These are phyloP conservation scores for Antrodiella citrinella DNA, from an alignment of 768 basidiomycete genomes.

Conservation along the genomic window DNA sequence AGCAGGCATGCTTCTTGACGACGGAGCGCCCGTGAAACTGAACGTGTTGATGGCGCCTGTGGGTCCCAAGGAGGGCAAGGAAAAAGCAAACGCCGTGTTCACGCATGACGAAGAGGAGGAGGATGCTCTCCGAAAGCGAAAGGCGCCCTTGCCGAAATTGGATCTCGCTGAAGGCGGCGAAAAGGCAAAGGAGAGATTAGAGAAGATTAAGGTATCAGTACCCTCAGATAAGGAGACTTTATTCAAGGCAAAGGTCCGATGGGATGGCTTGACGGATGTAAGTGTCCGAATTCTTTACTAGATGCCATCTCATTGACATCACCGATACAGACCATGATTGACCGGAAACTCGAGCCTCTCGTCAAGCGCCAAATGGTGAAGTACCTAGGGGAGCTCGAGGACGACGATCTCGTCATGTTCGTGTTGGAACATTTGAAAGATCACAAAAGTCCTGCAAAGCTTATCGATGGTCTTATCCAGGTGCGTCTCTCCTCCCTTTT, in stretches of 20 bases:
- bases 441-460: slow-evolving; percentile 75
- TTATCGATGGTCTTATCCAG: slow-evolving; percentile 86
- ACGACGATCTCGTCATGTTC: slow-evolving; percentile 92
- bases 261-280: slow-evolving; percentile 88
- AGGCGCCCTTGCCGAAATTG: slow-evolving; percentile 80
- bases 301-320: slow-evolving; percentile 6
- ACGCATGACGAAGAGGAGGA: slow-evolving; percentile 88
- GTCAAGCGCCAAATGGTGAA: slow-evolving; percentile 78
- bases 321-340: slow-evolving; percentile 57
- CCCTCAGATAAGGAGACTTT: slow-evolving; percentile 71
- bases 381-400: slow-evolving; percentile 87
- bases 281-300: slow-evolving; percentile 21
- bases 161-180: slow-evolving; percentile 81
- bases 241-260: slow-evolving; percentile 81
- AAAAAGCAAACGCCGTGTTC: slow-evolving; percentile 53
- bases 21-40: slow-evolving; percentile 84
- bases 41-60: slow-evolving; percentile 61
- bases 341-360: slow-evolving; percentile 79
- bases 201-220: slow-evolving; percentile 67
- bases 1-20: slow-evolving; percentile 84
- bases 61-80: slow-evolving; percentile 20
- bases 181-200: slow-evolving; percentile 70
- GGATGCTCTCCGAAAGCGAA: slow-evolving; percentile 65
- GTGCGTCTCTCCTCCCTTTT: slow-evolving; percentile 43
- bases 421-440: slow-evolving; percentile 90